Base-by-base conservation (phyloP, 2,329 filamentous ascomycete species). In the Albophoma yamanashiensis region DNA sequence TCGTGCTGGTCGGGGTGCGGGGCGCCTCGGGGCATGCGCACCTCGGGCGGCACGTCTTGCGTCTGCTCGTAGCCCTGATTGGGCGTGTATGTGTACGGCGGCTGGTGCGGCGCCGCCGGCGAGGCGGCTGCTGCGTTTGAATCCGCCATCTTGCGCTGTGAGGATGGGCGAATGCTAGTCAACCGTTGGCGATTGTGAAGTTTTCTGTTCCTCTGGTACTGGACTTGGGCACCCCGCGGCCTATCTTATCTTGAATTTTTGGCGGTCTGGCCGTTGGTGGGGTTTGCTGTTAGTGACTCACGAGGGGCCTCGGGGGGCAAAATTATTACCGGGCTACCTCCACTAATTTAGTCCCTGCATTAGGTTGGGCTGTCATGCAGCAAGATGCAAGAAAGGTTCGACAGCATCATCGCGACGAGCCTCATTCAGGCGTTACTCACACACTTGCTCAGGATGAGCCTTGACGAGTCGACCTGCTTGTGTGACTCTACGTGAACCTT, bases 41-140 rank as follows among this genome's bases (percentile, higher is more conserved):
- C 66, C 62, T 70, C 68, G 63, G 62, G 68, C 61, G 68, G 70
- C 57, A 69, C 68, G 39, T 73, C 67, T 56, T 77, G 70, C 6
- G 73, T 73, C 57, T 71, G 68, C 58, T 75, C 69, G 65, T 80
- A 78, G 66, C 78, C 77, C 59, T 76, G 70, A 67, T 75, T 76
- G 40, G 75, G 70, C 14, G 71, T 75, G 63, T 78, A 78, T 14
- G 67, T 71, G 64, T 77, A 77, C 3, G 78, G 76, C 6, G 78
- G 76, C 63, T 79, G 70, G 61, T 79, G 76, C 55, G 78, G 76
- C 59, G 73, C 73, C 20, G 75, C 74, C 25, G 76, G 71, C 25
- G 74, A 73, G 58, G 67, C 64, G 47, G 64, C 61, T 57, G 61
- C 57, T 58, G 55, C 15, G 45, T 15, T 60, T 4, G 45, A 36